Base-by-base conservation (phyloP, 441 rosid genomes). In the Cnidoscolus chayamansa region DNA sequence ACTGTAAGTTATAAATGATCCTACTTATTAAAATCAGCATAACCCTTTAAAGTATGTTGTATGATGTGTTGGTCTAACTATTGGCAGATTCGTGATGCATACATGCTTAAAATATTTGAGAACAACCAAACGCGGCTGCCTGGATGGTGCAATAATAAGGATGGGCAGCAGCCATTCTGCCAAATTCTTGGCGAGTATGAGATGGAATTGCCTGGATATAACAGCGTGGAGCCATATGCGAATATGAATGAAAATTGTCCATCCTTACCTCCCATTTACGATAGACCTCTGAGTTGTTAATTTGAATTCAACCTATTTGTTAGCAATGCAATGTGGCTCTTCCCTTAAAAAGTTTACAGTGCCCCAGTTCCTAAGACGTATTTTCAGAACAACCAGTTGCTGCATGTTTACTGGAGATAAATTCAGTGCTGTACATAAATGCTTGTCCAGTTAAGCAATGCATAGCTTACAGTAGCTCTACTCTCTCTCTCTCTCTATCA, bases 201-300 rank as follows among this genome's bases (percentile, higher is more conserved):
- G 82, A 89, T 94, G 96, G 98, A 92, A 72, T 85, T 94, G 72
- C 98, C 97, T 3, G 84, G 68, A 40, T 92, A 92, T 77, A 92
- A 90, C 81, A 84, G 86, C 71, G 50, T 94, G 56, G 85, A 87
- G 59, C 93, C 97, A 7, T 94, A 92, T 81, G 82, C 93, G 37
- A 87, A 90, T 72, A 94, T 94, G 97, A 92, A 90, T 43, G 86
- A 94, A 85, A 81, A 84, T 76, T 94, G 99, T 62, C 99, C 99
- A 12, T 94, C 99, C 54, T 81, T 92, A 43, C 98, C 99, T 80
- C 93, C 99, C 54, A 62, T n/a, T 74, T 94, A 94, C 48, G 90
- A 86, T 40, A 85, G 98, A 85, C 93, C 97, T 12, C 13, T 13
- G 16, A 80, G 58, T 68, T 94, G 97, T 79, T 93, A 80, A 78